phyloP scores from a whole-genome alignment of 2,329 filamentous ascomycete species.

The Lecanicillium sp. region DNA sequence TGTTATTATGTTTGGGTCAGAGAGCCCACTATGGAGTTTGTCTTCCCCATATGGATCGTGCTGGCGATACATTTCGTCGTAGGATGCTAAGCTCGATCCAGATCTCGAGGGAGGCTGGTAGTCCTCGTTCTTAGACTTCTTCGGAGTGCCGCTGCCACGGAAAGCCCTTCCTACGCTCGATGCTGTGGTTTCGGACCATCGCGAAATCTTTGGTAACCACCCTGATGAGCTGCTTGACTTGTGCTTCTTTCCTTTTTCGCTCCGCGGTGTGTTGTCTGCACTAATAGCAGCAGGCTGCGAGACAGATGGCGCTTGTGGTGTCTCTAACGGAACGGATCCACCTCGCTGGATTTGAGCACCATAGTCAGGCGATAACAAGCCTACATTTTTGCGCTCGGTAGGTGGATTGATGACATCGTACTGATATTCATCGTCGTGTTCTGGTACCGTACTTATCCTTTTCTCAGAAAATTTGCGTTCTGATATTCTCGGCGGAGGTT shows the following conservation, averaged over 20 bases:
- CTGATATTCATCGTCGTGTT: constrained; percentile 66
- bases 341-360: constrained; percentile 32
- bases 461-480: constrained; percentile 60
- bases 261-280: constrained; percentile 68
- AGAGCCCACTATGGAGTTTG: constrained; percentile 49
- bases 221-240: constrained; percentile 75
- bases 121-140: constrained; percentile 53
- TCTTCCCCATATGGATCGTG: constrained; percentile 52
- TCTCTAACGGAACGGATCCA: constrained; percentile 45
- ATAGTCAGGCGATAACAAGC: constrained; percentile 55
- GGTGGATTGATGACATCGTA: constrained; percentile 42
- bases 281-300: constrained; percentile 41
- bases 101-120: constrained; percentile 60
- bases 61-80: constrained; percentile 49
- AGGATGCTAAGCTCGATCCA: constrained; percentile 63
- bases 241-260: constrained; percentile 75
- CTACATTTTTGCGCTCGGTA: constrained; percentile 25
- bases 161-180: constrained; percentile 78
- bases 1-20: constrained; percentile 37
- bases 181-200: constrained; percentile 94
- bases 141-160: constrained; percentile 52
- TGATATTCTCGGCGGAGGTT: constrained; percentile 31
- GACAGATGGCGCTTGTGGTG: constrained; percentile 40
- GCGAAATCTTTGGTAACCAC: constrained; percentile 84
- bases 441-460: constrained; percentile 82